Base-by-base conservation (phyloP, 2,329 filamentous ascomycete genomes). In the Cordyceps javanica region DNA sequence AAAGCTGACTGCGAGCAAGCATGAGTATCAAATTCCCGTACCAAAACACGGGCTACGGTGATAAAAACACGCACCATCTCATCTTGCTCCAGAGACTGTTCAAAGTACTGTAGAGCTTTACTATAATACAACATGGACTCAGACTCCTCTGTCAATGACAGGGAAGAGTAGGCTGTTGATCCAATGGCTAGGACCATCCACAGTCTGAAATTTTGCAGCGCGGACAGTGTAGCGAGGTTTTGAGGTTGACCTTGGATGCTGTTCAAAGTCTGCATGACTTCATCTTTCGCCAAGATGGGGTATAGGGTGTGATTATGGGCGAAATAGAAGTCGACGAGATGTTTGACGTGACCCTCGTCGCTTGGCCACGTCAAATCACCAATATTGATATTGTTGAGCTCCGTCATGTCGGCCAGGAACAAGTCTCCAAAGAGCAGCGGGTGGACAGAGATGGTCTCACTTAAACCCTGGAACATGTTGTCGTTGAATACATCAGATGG, bases 161-260 rank as follows among this genome's bases (percentile, higher is more conserved):
- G 71, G 0, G 76, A 75, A 7, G 66, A 77, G 59, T 73, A 70
- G 0, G 75, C 70, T 0, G 75, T 77, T 0, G 75, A 75, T 1
- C 75, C 75, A 28, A 78, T 78, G 5, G 75, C 76, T 3, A 78
- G 64, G 2, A 78, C 70, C 73, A 78, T 78, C 75, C 75, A 78
- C n/a, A 78, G 68, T 21, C 71, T 67, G 58, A 75, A 77, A 36
- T 16, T 7, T 71, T 60, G 53, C 65, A 68, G 2, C 73, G 62
- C 1, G 73, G 68, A 38, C 72, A 67, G 2, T 63, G n/a, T 61
- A 6, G 65, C 46, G 2, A 65, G 63, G 26, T 66, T 58, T 0
- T 71, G 69, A 28, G 71, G 65, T 0, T 62, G 62, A 21, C 28
- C 30, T 13, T 67, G 69, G 44, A 72, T 64, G 19, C 58, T 61